A percentile compares a stretch with the other conserved stretches of the same genome.
These are phyloP conservation scores for Diplosphaera chodatii DNA, from an alignment of 139 green algal genomes.

Conservation along the genomic window DNA sequence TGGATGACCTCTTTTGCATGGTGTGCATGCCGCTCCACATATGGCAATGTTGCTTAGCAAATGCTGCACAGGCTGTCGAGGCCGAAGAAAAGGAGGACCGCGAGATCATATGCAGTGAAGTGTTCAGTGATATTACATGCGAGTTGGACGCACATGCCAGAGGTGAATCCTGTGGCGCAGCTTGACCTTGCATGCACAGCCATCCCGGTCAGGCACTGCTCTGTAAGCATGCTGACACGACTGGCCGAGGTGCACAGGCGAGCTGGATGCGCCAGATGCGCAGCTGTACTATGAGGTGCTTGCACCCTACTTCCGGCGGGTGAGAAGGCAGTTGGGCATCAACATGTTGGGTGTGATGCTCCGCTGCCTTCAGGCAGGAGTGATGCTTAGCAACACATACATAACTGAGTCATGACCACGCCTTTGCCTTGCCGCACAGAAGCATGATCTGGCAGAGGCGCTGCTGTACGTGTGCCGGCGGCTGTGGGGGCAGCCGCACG, in stretches of 20 bases:
- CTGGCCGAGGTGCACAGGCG: conserved; percentile 5
- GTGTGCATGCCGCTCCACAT: neutral
- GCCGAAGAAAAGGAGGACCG: conserved; percentile 65
- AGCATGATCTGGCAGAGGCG: conserved; percentile 32
- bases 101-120: conserved; percentile 66
- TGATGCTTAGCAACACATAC: too few species aligned
- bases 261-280: conserved; percentile 1
- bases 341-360: neutral
- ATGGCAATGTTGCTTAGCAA: neutral
- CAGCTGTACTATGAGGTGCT: conserved; percentile 61
- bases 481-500: conserved; percentile 69
- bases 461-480: conserved; percentile 61
- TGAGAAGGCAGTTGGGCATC: neutral
- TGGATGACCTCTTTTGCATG: neutral
- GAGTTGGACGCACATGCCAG: conserved; percentile 47
- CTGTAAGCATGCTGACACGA: too few species aligned
- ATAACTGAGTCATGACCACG: too few species aligned
- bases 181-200: too few species aligned
- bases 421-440: too few species aligned
- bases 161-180: too few species aligned
- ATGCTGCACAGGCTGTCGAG: conserved; percentile 38
- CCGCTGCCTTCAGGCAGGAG: too few species aligned
- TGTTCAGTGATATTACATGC: conserved; percentile 79
- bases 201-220: too few species aligned
- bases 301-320: conserved; percentile 54